Evolutionary conservation across 371 early-diverging fungal genomes (phyloP), one percentile per base, ranked within the genome.

Genomic region (Circinella minor): DNA sequence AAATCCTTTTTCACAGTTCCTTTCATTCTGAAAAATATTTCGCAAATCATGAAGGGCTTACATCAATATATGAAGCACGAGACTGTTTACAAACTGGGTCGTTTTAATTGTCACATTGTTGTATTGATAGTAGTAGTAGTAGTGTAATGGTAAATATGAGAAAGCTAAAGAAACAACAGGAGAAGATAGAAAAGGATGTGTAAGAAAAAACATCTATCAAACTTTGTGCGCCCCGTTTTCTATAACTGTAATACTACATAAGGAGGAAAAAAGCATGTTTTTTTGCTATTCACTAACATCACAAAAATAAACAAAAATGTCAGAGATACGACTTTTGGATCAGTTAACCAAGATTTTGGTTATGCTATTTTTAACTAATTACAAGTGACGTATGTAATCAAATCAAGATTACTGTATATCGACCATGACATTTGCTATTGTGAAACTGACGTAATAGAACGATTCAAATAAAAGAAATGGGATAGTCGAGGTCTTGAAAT

Each of bases 261-360:
- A 51, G n/a, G n/a, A 51, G n/a, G 51, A 51, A n/a, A 57, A 34
- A 27, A 57, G 27, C 57, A 57, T 34, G 57, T 57, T 57, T 57
- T n/a, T 43, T 43, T 27, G 27, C 27, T 27, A 27, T 1, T 43
- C 10, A 57, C 57, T 57, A 57, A 57, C n/a, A 57, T 57, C 34
- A 18, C 57, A 27, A 57, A 57, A 13, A 51, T 17, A 15, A 14
- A 13, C 15, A 51, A 13, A 51, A 5, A 51, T 17, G 15, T 11
- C 47, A 55, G 55, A 18, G 4, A 34, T 11, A 57, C 57, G 10
- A 57, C 34, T 14, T 57, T 57, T 57, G 57, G 27, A 13, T 27
- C 57, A 57, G 27, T 34, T 27, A 34, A 57, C 27, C 7, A 5
- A 34, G 57, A 20, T 34, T 55, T 57, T 34, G 57, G 57, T 57